Conservation (phyloP, 2,329 filamentous ascomycete species). For the Polytolypa hystricis region DNA sequence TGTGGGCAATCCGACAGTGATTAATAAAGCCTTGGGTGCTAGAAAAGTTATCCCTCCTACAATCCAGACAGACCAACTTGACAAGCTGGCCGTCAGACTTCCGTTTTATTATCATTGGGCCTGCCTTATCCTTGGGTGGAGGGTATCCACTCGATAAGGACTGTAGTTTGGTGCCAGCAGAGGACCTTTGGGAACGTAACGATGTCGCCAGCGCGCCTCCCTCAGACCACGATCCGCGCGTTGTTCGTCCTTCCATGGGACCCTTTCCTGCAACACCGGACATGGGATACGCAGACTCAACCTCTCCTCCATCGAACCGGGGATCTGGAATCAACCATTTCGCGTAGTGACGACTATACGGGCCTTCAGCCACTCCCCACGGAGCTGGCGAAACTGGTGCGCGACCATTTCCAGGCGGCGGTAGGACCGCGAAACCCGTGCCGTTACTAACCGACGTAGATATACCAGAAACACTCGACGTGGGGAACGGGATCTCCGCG, state of each 20-base stretch:
- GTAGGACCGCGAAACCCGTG: slow-evolving; percentile 57
- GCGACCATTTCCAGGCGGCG: slow-evolving; percentile 49
- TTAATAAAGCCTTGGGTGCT: slow-evolving; percentile 99
- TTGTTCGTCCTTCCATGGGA: slow-evolving; percentile 60
- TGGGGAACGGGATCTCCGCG: slow-evolving; percentile 81
- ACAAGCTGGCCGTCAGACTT: slow-evolving; percentile 72
- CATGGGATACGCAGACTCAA: slow-evolving; percentile 18
- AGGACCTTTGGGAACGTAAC: slow-evolving; percentile 47
- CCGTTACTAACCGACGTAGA: slow-evolving; percentile 62
- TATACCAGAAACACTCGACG: slow-evolving; percentile 47
- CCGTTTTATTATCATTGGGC: slow-evolving; percentile 74
- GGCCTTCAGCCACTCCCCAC: slow-evolving; percentile 83
- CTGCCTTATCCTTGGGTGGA: slow-evolving; percentile 66
- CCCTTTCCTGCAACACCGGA: slow-evolving; percentile 26
- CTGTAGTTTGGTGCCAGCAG: slow-evolving; percentile 54
- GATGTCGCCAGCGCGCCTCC: slow-evolving; percentile 39
- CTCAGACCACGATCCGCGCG: slow-evolving; percentile 62
- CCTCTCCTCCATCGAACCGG: slow-evolving; percentile 60
- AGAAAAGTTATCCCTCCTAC: slow-evolving; percentile 80
- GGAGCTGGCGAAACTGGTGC: slow-evolving; percentile 70
- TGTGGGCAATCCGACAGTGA: slow-evolving; percentile 92
- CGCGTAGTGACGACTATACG: slow-evolving; percentile 87
- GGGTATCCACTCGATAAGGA: slow-evolving; percentile 60
- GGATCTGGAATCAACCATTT: slow-evolving; percentile 89
- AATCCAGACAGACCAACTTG: slow-evolving; percentile 82